A percentile compares a stretch with the other conserved stretches of the same genome.
These are phyloP conservation scores for Delonix regia DNA, from an alignment of 306 rosid species.

Conservation along the genomic window DNA sequence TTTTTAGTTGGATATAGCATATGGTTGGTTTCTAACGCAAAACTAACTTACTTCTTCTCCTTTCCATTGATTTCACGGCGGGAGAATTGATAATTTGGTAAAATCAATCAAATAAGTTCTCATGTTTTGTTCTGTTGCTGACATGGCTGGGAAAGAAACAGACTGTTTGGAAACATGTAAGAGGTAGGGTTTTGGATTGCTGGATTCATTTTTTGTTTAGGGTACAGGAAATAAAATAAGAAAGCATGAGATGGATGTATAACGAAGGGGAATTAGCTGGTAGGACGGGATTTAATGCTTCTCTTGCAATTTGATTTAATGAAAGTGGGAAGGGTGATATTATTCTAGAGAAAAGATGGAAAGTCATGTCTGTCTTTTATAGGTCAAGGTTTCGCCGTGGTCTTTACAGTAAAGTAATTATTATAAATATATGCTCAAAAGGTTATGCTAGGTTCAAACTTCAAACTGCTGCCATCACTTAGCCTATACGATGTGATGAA, in stretches of 20 bases:
- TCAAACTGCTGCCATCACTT: not conserved
- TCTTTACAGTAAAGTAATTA: conserved; percentile 1
- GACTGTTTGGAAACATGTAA: conserved; percentile 11
- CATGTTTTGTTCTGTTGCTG: not conserved
- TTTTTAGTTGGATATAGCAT: not conserved
- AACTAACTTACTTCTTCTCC: not conserved
- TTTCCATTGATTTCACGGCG: not conserved
- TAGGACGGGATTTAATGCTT: not conserved
- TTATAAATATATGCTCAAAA: not conserved
- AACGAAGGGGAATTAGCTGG: not conserved
- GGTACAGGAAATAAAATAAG: conserved; percentile 5
- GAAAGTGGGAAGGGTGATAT: not conserved
- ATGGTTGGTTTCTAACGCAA: not conserved
- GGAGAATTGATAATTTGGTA: not conserved
- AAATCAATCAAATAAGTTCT: not conserved
- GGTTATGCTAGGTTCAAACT: not conserved
- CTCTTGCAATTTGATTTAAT: not conserved
- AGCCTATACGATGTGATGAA: not conserved
- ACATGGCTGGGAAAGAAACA: conserved; percentile 16
- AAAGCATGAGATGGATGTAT: conserved; percentile 2
- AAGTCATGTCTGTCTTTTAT: conserved; percentile 6
- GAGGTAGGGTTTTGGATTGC: not conserved
- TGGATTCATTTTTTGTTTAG: conserved; percentile 4
- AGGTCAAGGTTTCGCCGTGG: not conserved
- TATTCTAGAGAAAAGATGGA: not conserved